phyloP scores from a whole-genome alignment of 805 yeast genomes.

The Maudiozyma pseudohumilis region DNA sequence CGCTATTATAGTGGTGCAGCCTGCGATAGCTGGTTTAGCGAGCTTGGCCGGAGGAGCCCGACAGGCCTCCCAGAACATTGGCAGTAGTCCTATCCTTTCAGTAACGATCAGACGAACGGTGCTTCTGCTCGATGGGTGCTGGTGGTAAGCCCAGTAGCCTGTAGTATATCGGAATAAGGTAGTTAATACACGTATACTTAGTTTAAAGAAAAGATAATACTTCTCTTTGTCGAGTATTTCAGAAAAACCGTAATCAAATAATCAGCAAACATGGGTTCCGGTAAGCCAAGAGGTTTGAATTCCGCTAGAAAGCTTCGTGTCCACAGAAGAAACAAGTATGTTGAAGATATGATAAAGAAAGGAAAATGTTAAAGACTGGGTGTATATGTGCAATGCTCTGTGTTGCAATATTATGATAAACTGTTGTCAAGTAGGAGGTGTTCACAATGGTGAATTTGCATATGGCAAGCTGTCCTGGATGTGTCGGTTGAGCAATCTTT shows the following conservation, averaged over 20 bases:
- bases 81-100: no score
- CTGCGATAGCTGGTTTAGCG: no score
- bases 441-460: neutral
- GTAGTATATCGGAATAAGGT: no score
- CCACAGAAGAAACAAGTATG: constrained; percentile 95
- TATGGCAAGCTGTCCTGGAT: neutral
- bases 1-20: no score
- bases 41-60: no score
- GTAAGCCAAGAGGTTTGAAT: constrained; percentile 99
- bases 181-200: no score
- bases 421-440: neutral
- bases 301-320: constrained; percentile 99
- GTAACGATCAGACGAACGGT: no score
- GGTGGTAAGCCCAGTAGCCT: no score
- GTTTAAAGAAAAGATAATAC: no score
- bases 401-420: neutral
- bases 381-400: neutral
- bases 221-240: no score
- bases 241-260: constrained; percentile 8
- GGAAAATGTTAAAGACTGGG: neutral
- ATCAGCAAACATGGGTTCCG: constrained; percentile 82
- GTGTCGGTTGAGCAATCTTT: neutral
- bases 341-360: constrained; percentile 9
- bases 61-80: no score
- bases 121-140: no score